Evolutionary conservation across 2,329 filamentous ascomycete species (phyloP), one percentile per base, ranked within the genome.

Genomic region (Penicillium hesseltinei): DNA sequence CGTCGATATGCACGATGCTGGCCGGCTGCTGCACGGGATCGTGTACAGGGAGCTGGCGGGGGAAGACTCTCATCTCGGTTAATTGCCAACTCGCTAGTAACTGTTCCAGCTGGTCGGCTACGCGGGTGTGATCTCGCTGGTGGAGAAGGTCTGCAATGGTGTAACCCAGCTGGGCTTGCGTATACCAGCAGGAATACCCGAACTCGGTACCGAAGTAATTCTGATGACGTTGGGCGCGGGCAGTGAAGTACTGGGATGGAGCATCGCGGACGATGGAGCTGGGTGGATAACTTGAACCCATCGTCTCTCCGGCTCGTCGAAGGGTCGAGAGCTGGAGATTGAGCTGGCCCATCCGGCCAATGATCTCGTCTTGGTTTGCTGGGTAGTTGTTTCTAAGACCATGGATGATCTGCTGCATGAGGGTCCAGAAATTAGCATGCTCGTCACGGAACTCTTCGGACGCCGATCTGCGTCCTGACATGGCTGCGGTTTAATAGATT

Each of bases 101-200:
- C 11, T 21, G 5, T 17, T 51, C 46, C 5, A 56, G 13, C 3
- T 23, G 25, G 9, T 56, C 39, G 7, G 46, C 46, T 17, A 44
- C 19, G 25, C 21, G 29, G 17, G 23, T 23, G 9, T 40, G 21
- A 2, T 42, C 38, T 13, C 44, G n/a, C 7, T 29, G 17, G n/a
- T 21, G 13, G 17, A 43, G 11, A 21, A 56, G 33, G 21, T 50
- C 36, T 11, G 27, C n/a, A 11, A 42, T 21, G 15, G 10, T 2
- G 31, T 38, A 44, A 9, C 31, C 40, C n/a, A 56, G 13, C 4
- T 42, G 47, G 10, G 46, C 47, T 40, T 56, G 47, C 4, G 33
- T 56, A 33, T 36, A 56, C 53, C 53, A 51, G 15, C 53, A 56
- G 8, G 53, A 19, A 15, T 56, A 56, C 17, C 46, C 53, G 1